Base-by-base conservation (phyloP, 1,284 basidiomycete genomes). In the Ustilago trichophora region DNA sequence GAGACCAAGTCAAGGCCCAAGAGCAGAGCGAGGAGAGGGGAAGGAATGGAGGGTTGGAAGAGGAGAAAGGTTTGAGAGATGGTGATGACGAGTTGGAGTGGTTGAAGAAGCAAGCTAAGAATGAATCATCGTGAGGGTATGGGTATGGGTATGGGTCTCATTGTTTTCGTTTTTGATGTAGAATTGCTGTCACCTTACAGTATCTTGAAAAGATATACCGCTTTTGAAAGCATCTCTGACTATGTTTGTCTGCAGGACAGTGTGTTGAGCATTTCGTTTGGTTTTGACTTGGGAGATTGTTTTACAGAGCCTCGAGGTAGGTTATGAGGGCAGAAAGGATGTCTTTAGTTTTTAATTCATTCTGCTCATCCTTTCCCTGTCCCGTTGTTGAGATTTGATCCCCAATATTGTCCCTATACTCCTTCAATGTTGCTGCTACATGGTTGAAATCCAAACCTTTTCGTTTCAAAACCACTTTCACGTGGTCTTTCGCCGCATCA, bases 401-500 rank as follows among this genome's bases (percentile, higher is more conserved):
- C n/a, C 72, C 75, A 13, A 76, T 45, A 24, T 76, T 73, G 10
- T 62, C 68, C 18, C 57, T 51, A 43, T 75, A 80, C 45, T 76
- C 75, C 18, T 52, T 44, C 19, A 80, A 51, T 16, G 57, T 60
- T 0, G 16, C 37, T 3, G 56, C 43, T 0, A 80, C 29, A 19
- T 62, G 54, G 4, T 10, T 4, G 10, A 71, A 58, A 2, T 48
- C 18, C 13, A 49, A 5, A 2, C 48, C 50, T 7, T 41, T 49
- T 3, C 77, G 52, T 8, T 29, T 29, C 8, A 78, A 46, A 15
- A 77, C 27, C 24, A 56, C 40, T 10, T 38, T 24, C 11, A 72
- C 37, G 27, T 78, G 76, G 15, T 65, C 58, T 8, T 54, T 50
- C 15, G 41, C 22, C 4, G 93, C 96, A 75, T 98, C 96, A 74